A percentile compares a stretch with the other conserved stretches of the same genome.
Evolutionary conservation across 2,329 filamentous ascomycete genomes (phyloP).

Genomic region (Ilyonectria sp.): DNA sequence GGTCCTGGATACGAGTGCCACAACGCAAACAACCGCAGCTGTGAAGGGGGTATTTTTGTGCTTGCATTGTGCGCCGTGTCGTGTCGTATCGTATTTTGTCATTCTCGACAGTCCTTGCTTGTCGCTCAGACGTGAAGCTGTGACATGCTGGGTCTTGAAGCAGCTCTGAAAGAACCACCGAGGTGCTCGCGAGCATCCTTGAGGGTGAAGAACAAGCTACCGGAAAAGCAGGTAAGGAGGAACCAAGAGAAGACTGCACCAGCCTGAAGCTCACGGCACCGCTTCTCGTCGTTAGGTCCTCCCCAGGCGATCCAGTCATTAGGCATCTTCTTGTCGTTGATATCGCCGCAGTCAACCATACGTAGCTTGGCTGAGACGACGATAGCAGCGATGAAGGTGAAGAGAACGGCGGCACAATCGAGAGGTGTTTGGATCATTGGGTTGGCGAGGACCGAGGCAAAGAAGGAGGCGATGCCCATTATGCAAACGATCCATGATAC

Average conservation of each 20-base stretch:
- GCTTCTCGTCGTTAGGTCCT: slow-evolving; percentile 70
- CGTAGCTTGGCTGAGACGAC: slow-evolving; percentile 79
- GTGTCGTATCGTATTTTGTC: slow-evolving; percentile 7
- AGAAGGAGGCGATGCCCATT: slow-evolving; percentile 71
- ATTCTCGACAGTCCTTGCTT: background rate
- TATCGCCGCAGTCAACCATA: slow-evolving; percentile 78
- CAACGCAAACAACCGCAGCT: background rate
- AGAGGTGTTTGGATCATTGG: slow-evolving; percentile 68
- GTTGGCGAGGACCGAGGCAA: slow-evolving; percentile 68
- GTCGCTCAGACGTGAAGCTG: slow-evolving; percentile 65
- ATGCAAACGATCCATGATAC: slow-evolving; percentile 77
- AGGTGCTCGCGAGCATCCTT: slow-evolving; percentile 64
- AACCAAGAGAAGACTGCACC: slow-evolving; percentile 85
- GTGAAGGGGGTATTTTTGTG: background rate
- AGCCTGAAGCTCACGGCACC: slow-evolving; percentile 83
- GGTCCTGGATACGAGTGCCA: slow-evolving; percentile 15
- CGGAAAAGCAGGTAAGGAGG: slow-evolving; percentile 75
- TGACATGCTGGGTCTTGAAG: slow-evolving; percentile 67
- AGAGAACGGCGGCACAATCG: slow-evolving; percentile 73
- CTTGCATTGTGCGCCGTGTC: background rate
- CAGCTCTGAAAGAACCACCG: slow-evolving; percentile 59
- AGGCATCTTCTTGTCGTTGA: slow-evolving; percentile 50
- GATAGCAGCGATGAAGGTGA: slow-evolving; percentile 80
- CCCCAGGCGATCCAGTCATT: slow-evolving; percentile 75
- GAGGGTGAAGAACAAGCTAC: slow-evolving; percentile 69